phyloP scores from a whole-genome alignment of 176 grass and related monocot genomes.

The Carex littledalei region DNA sequence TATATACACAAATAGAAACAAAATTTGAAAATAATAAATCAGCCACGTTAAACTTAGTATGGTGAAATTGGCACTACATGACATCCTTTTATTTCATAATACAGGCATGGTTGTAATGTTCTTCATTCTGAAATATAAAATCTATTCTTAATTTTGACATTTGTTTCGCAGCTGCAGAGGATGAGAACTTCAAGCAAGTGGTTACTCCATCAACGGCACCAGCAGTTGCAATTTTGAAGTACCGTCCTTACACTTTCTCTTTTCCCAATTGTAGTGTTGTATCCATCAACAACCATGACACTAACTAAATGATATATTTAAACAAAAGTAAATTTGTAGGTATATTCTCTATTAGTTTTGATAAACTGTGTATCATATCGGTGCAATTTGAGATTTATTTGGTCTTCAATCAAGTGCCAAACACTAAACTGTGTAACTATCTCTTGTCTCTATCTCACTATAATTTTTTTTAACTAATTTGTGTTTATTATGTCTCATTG shows the following conservation, averaged over 20 bases:
- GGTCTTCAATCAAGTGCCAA: background rate
- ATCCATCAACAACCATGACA: background rate
- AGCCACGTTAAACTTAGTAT: too few species aligned
- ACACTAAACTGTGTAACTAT: background rate
- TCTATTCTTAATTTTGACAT: background rate
- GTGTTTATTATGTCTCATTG: background rate
- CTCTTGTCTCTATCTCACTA: too few species aligned
- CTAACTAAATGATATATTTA: background rate
- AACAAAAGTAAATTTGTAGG: background rate
- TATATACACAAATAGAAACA: too few species aligned
- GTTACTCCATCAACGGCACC: slow-evolving; percentile 85
- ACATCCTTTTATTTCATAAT: too few species aligned
- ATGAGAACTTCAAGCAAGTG: slow-evolving; percentile 93
- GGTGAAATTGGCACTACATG: too few species aligned
- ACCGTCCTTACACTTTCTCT: background rate
- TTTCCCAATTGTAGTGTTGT: background rate
- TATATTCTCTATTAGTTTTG: background rate
- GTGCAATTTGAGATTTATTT: background rate
- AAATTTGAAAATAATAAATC: too few species aligned
- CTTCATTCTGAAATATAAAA: background rate
- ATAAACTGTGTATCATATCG: background rate
- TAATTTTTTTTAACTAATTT: too few species aligned
- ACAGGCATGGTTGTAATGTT: background rate
- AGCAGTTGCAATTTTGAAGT: slow-evolving; percentile 99
- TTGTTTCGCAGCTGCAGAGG: slow-evolving; percentile 52